Evolutionary conservation across 345 rosid genomes (phyloP).

Genomic region (Abelmoschus esculentus): DNA sequence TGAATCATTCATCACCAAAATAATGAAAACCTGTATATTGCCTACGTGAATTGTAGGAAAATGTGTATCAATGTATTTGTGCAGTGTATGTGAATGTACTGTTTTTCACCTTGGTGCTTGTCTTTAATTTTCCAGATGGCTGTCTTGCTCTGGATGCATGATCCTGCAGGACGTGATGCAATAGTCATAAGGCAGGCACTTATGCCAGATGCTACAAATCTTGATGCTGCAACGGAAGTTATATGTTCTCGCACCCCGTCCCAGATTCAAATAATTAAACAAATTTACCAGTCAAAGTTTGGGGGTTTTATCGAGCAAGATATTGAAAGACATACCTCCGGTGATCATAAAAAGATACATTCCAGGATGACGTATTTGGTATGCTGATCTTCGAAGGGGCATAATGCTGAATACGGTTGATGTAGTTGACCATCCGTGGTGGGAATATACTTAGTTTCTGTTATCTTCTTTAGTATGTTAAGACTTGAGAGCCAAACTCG

Average conservation of each 20-base stretch:
- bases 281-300: constrained; percentile 39
- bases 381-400: background rate
- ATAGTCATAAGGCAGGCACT: constrained; percentile 34
- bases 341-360: constrained; percentile 48
- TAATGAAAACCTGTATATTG: background rate
- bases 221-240: constrained; percentile 47
- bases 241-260: constrained; percentile 67
- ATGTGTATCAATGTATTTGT: background rate
- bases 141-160: constrained; percentile 60
- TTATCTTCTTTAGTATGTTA: background rate
- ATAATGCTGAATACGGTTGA: background rate
- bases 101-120: background rate
- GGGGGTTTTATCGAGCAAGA: constrained; percentile 45
- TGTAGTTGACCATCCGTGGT: background rate
- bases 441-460: background rate
- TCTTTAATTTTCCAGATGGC: constrained; percentile 36
- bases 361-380: background rate
- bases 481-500: background rate
- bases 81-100: background rate
- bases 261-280: constrained; percentile 54
- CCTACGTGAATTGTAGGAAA: background rate
- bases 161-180: constrained; percentile 63
- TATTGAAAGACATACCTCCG: constrained; percentile 29
- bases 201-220: background rate
- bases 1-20: too few relatives aligned